Evolutionary conservation across 2,329 filamentous ascomycete species (phyloP), one percentile per base, ranked within the genome.

Genomic region (Raffaelea ambrosiae): DNA sequence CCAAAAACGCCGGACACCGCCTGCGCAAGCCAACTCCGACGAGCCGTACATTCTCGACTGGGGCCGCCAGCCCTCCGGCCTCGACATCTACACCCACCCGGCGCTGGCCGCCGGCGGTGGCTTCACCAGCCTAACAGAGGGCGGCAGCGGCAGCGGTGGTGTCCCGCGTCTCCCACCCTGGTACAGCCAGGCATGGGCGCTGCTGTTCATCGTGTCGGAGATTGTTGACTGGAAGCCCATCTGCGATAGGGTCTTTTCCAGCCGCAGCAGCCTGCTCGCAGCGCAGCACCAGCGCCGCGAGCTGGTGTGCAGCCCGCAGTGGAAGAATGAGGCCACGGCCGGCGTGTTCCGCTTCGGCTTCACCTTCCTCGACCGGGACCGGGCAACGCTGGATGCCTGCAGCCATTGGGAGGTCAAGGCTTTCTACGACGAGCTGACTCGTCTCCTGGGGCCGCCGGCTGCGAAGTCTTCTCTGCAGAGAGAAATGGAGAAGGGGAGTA

Each of bases 121-220:
- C n/a, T n/a, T n/a, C n/a, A n/a, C n/a, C n/a, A n/a, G n/a, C n/a
- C n/a, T n/a, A n/a, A n/a, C n/a, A n/a, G n/a, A n/a, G n/a, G n/a
- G n/a, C n/a, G n/a, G n/a, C n/a, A 29, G 26, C 13, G 26, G 26
- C 26, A 29, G 13, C 26, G 13, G 26, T 29, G 7, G 26, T 29
- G 7, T 29, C 13, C 13, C 26, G 7, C 26, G 7, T 29, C 26
- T 7, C 26, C 7, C 7, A n/a, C 40, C 19, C 14, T 51, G 45
- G 49, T 40, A 21, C 22, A 40, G 46, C 38, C 46, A 47, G 22
- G 46, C 35, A n/a, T 51, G 38, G 38, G 39, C 49, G 7, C 39
- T 51, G 20, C 13, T 51, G 40, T 46, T 51, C 45, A 40, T 51
- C 9, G 45, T 51, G 16, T 36, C 40, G 16, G 49, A 51, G 38